Conservation (phyloP, 2,329 filamentous ascomycete genomes). For the Grosmannia huntii region DNA sequence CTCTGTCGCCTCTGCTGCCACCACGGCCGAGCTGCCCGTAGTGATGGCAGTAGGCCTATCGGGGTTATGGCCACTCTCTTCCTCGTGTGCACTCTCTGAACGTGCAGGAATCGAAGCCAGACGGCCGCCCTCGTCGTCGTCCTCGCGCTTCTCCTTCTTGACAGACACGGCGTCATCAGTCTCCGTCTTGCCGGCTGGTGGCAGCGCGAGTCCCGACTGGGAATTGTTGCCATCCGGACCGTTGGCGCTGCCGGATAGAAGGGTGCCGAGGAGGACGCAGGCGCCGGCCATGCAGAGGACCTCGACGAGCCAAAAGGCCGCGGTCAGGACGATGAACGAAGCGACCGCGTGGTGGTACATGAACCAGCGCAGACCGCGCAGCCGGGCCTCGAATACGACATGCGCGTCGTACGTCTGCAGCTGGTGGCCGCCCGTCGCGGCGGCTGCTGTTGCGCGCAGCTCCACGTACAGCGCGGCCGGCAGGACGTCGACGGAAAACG, state of each 20-base stretch:
- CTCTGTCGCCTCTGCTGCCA: no score
- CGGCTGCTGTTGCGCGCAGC: constrained; percentile 35
- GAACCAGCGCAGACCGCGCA: constrained; percentile 65
- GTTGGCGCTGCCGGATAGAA: not conserved
- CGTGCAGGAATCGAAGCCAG: not conserved
- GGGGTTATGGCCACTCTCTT: not conserved
- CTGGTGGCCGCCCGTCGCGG: not conserved
- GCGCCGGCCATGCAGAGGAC: constrained; percentile 51
- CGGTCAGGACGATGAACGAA: constrained; percentile 55
- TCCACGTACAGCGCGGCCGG: constrained; percentile 44
- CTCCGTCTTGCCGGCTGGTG: not conserved
- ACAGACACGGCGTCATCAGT: not conserved
- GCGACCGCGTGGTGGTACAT: constrained; percentile 75
- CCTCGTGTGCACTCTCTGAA: not conserved
- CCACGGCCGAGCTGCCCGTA: not conserved
- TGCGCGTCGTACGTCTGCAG: constrained; percentile 65
- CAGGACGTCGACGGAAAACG: constrained; percentile 35
- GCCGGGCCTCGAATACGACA: constrained; percentile 59
- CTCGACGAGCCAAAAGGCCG: constrained; percentile 65
- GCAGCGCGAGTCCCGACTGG: not conserved
- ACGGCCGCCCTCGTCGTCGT: no score
- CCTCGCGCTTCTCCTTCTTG: not conserved
- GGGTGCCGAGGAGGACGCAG: constrained; percentile 43
- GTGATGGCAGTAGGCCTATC: not conserved
- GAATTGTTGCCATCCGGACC: not conserved